Base-by-base conservation (phyloP, 129 eudicot species). In the Apium graveolens region DNA sequence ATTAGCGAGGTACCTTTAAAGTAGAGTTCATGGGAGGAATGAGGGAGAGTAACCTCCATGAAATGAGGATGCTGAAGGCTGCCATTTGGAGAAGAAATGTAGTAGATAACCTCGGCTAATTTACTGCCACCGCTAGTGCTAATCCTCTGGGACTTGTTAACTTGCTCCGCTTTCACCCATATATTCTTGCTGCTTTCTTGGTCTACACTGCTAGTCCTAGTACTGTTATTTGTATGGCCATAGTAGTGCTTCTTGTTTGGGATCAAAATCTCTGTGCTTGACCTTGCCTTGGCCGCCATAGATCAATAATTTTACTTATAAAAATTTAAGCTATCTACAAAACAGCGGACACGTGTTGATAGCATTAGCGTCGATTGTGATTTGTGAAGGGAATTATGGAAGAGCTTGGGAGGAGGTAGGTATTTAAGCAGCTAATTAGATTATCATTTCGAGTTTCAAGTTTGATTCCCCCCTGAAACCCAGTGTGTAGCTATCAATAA, bases 41-140 rank as follows among this genome's bases (percentile, higher is more conserved):
- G 71, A 41, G 84, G 72, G 74, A 87, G 87, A 26, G 93, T 86
- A 71, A 92, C 92, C 49, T 92, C 88, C 70, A 92, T 87, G 78
- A 92, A 92, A 88, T 92, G 98, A 38, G 98, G 98, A 80, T 92
- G 98, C 24, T 92, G 89, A 35, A 92, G 91, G 68, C 86, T 90
- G 7, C 96, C 87, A 76, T 88, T 87, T 17, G 89, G 78, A 2
- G 90, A 73, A 5, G 90, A 84, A 45, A 92, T 82, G 80, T 92
- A 92, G 82, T 92, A 92, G 34, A 92, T 75, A 32, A 92, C 96
- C 5, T 65, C 39, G 8, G 89, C 78, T 24, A 88, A 86, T 73
- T 78, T 86, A 27, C 65, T 29, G 31, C 68, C 18, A 5, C n/a
- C n/a, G 49, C 66, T 78, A 41, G 31, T 39, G 44, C 49, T 38